Evolutionary conservation across 768 basidiomycete species (phyloP).

Genomic region (Boletus reticulatus): DNA sequence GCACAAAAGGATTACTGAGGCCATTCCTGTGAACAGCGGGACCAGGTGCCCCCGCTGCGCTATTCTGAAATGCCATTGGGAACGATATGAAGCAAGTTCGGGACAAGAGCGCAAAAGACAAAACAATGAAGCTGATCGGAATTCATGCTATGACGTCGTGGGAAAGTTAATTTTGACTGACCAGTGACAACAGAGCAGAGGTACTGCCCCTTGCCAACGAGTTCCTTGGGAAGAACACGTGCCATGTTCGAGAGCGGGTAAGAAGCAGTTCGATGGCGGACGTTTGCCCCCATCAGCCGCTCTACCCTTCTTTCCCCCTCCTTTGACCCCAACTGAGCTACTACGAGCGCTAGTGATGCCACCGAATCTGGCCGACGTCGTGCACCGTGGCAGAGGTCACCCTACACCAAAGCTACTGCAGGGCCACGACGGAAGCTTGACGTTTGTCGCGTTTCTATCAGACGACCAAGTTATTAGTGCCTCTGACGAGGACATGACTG

Average conservation of each 20-base stretch:
- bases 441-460: slow-evolving; percentile 20
- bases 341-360: neutral
- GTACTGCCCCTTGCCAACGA: neutral
- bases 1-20: too few species aligned
- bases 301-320: neutral
- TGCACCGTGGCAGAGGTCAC: neutral
- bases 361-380: neutral
- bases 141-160: too few species aligned
- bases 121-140: too few species aligned
- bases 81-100: too few species aligned
- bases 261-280: too few species aligned
- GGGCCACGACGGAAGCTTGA: slow-evolving; percentile 11
- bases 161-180: neutral
- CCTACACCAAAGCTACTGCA: slow-evolving; percentile 2
- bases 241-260: slow-evolving; percentile 1
- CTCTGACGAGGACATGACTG: slow-evolving; percentile 14
- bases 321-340: neutral
- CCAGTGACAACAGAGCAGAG: too few species aligned
- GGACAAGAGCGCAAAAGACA: too few species aligned
- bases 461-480: slow-evolving; percentile 16
- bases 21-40: too few species aligned
- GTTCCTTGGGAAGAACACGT: neutral
- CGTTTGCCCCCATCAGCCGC: neutral
- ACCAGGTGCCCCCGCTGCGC: too few species aligned
- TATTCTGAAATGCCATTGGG: too few species aligned